A percentile compares a stretch with the other conserved stretches of the same genome.
Conservation (phyloP, 2,329 filamentous ascomycete species). For the Alternaria solani region DNA sequence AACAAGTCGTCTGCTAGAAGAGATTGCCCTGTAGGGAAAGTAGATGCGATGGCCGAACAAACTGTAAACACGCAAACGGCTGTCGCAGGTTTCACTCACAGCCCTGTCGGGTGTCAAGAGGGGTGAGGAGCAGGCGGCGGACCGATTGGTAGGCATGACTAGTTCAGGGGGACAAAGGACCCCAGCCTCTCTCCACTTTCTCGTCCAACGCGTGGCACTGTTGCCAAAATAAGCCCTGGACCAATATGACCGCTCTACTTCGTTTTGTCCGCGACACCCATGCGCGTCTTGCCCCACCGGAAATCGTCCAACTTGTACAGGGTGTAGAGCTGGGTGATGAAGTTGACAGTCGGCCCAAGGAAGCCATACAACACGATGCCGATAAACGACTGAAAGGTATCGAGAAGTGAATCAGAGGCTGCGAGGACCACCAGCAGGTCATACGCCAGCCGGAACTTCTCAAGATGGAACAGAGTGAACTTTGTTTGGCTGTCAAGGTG, state of each 20-base stretch:
- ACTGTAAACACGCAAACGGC: neutral
- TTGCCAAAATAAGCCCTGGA: neutral
- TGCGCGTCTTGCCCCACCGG: conserved; percentile 11
- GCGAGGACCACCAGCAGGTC: neutral
- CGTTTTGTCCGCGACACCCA: neutral
- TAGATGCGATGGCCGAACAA: neutral
- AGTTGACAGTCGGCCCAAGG: neutral
- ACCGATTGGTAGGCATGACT: neutral
- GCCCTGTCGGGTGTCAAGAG: neutral
- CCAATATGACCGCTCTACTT: neutral
- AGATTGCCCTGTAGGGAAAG: neutral
- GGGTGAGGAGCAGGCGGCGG: neutral
- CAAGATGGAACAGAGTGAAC: neutral
- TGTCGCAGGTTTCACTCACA: neutral
- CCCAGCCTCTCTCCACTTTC: neutral
- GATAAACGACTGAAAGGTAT: neutral
- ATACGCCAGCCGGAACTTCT: conserved; percentile 3
- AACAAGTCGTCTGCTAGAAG: neutral
- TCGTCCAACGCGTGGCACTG: neutral
- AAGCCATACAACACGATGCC: conserved; percentile 1
- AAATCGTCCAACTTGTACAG: conserved; percentile 14
- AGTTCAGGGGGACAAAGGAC: conserved; percentile 1
- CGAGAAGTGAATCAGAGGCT: neutral
- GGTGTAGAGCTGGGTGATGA: conserved; percentile 7
- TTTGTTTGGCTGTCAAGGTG: neutral